A percentile compares a stretch with the other conserved stretches of the same genome.
phyloP scores from a whole-genome alignment of 129 eudicot species.

The Centella asiatica region DNA sequence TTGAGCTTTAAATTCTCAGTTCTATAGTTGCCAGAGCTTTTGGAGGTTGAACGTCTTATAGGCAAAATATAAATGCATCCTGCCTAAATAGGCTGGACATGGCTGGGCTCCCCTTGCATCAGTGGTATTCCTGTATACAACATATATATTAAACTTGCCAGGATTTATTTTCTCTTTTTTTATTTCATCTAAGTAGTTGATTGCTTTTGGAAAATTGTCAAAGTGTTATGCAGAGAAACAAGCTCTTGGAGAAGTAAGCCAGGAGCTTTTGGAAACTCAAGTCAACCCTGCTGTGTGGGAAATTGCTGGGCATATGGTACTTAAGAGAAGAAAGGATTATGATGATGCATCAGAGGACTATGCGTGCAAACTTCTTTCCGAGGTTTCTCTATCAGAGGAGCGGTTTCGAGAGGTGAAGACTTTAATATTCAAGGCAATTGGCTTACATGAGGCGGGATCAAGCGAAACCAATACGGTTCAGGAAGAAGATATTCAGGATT shows the following conservation, averaged over 20 bases:
- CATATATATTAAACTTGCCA: no score
- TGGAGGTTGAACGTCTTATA: no score
- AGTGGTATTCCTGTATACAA: no score
- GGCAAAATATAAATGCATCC: no score
- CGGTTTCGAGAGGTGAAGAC: conserved; percentile 74
- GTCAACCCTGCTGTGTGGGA: conserved; percentile 99
- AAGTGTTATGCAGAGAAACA: conserved; percentile 99
- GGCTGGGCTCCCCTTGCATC: no score
- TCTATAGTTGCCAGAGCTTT: no score
- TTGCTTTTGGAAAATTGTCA: no score
- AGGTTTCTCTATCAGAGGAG: conserved; percentile 90
- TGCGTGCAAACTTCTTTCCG: conserved; percentile 95
- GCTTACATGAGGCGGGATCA: conserved; percentile 6
- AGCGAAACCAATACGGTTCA: neutral
- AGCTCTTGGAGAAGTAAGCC: conserved; percentile 87
- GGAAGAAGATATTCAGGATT: conserved; percentile 3
- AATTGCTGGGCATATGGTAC: conserved; percentile 92
- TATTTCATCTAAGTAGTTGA: no score
- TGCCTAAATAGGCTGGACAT: no score
- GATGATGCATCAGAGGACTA: conserved; percentile 78
- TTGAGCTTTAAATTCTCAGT: no score
- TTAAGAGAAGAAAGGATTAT: conserved; percentile 76
- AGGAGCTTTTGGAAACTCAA: conserved; percentile 89
- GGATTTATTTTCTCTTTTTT: no score
- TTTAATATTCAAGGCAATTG: conserved; percentile 62